These are phyloP conservation scores for Asterionellopsis glacialis DNA, from an alignment of 108 stramenopile genomes.

Conservation along the genomic window DNA sequence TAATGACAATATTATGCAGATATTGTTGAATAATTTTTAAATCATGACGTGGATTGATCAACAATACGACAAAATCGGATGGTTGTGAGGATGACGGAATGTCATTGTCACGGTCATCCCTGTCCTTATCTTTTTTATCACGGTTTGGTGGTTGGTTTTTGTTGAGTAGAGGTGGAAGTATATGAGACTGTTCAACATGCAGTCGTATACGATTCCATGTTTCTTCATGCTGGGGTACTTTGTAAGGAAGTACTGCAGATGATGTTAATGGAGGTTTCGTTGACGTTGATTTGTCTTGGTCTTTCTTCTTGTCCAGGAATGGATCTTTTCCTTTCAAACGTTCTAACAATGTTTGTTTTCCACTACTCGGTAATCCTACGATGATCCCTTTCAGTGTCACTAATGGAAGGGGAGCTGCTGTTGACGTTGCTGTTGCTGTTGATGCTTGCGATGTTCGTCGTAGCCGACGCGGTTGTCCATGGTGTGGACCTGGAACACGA, in stretches of 20 bases:
- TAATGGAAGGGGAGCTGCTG: background rate
- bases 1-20: slow-evolving; percentile 6
- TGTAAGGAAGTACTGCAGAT: slow-evolving; percentile 25
- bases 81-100: too few species aligned
- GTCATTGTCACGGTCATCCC: too few species aligned
- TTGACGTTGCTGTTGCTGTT: background rate
- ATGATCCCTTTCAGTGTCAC: slow-evolving; percentile 23
- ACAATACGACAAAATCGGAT: slow-evolving; percentile 27
- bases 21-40: slow-evolving; percentile 2
- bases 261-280: background rate
- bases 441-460: too few species aligned
- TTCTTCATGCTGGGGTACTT: slow-evolving; percentile 13
- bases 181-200: slow-evolving; percentile 5
- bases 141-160: too few species aligned
- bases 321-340: slow-evolving; percentile 50
- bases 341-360: slow-evolving; percentile 42
- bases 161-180: background rate
- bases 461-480: too few species aligned
- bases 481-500: too few species aligned
- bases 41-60: slow-evolving; percentile 20
- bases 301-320: slow-evolving; percentile 15
- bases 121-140: too few species aligned
- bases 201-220: slow-evolving; percentile 34
- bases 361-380: slow-evolving; percentile 37
- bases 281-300: background rate